Evolutionary conservation across 352 stramenopile species (phyloP), one percentile per base, ranked within the genome.

Genomic region (Phytophthora idaei): DNA sequence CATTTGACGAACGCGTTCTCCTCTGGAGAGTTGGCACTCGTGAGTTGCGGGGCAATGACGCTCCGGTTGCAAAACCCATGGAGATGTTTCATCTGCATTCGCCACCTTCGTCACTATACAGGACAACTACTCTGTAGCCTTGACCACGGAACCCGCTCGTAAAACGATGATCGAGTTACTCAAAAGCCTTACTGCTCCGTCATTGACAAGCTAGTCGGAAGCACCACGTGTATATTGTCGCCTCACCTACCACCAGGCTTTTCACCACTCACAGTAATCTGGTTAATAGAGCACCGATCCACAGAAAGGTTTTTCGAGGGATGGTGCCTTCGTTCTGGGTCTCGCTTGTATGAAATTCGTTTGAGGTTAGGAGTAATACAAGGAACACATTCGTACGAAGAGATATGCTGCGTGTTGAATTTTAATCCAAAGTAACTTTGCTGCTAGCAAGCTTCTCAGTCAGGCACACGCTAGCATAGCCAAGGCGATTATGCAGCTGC

Each of bases 331-430:
- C 34, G 34, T 39, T 39, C 34, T 39, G 3, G 34, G 3, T 39
- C 8, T 45, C 31, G 31, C 48, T 27, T 55, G 48, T 15, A 55
- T 7, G 48, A 25, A 11, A 29, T 28, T 5, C 29, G 29, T n/a
- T 55, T 55, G 8, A 42, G 6, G 12, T 45, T 56, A 28, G 10
- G 29, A 8, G 48, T 8, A 8, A 55, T 44, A 29, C 48, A 55
- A 12, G 49, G 49, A 44, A 56, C 49, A 27, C 29, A 55, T 42
- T 44, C 29, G 11, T 55, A 55, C 5, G 14, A 29, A 9, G 31
- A 44, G 8, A 56, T 8, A 4, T 44, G 15, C 15, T 44, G 32
- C 49, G 42, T 32, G 29, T 45, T 44, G 32, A 56, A 32, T 31
- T 42, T 21, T 0, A 56, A 11, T 36, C 31, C n/a, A 31, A 56